phyloP scores from a whole-genome alignment of 176 grass and related monocot species.

The Tillandsia leiboldiana region DNA sequence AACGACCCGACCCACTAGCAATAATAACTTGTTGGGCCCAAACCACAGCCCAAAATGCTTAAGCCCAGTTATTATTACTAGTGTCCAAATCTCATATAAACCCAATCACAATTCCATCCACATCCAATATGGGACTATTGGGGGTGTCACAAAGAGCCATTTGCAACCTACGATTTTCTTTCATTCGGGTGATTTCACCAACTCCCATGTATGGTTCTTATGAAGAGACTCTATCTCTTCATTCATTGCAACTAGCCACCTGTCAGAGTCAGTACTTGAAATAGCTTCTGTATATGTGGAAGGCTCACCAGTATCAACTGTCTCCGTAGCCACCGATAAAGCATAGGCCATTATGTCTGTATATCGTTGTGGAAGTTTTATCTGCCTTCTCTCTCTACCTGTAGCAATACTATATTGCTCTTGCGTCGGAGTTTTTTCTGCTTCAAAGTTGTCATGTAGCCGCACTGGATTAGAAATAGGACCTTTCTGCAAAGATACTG shows the following conservation, averaged over 20 bases:
- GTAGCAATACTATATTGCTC: background rate
- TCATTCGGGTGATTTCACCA: conserved; percentile 7
- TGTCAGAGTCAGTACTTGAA: background rate
- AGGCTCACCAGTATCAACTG: background rate
- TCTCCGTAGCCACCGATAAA: background rate
- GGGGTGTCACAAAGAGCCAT: too few relatives aligned
- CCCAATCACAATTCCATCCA: too few relatives aligned
- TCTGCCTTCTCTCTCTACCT: background rate
- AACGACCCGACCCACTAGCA: too few relatives aligned
- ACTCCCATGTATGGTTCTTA: conserved; percentile 12
- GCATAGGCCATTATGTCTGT: background rate
- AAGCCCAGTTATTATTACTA: too few relatives aligned
- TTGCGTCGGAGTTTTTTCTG: background rate
- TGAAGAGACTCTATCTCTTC: conserved; percentile 17
- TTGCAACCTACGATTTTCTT: conserved; percentile 21
- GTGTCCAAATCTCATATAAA: too few relatives aligned
- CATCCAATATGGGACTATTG: too few relatives aligned
- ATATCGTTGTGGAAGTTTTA: background rate
- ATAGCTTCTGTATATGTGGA: background rate
- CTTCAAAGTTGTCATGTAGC: background rate
- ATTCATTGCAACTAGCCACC: conserved; percentile 4
- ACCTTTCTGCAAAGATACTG: background rate
- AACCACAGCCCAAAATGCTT: too few relatives aligned
- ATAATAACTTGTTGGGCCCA: too few relatives aligned
- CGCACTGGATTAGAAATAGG: background rate